Evolutionary conservation across 2,329 filamentous ascomycete species (phyloP).

Genomic region (Reticulascus tulasneorum): DNA sequence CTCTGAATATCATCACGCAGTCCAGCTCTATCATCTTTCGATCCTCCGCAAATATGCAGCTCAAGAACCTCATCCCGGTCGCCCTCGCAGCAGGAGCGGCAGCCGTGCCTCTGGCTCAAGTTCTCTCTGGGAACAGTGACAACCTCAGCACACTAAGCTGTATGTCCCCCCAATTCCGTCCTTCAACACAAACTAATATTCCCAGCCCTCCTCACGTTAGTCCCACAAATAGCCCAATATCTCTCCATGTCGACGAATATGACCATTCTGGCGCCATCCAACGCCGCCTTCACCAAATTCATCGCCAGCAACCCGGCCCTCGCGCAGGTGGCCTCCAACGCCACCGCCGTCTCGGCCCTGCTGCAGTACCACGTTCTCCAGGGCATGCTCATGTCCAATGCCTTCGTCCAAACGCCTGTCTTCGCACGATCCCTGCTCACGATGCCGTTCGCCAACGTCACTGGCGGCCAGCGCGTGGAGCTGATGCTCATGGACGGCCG

Average conservation of each 20-base stretch:
- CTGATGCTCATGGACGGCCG: conserved; percentile 39
- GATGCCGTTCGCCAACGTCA: conserved; percentile 44
- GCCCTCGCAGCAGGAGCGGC: conserved; percentile 17
- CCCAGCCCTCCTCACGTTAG: conserved; percentile 14
- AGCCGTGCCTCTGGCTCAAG: conserved; percentile 15
- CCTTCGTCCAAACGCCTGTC: conserved; percentile 20
- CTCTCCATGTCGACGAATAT: conserved; percentile 25
- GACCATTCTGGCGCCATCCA: conserved; percentile 53
- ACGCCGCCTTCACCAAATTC: conserved; percentile 45
- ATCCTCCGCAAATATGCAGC: conserved; percentile 15
- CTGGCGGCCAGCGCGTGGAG: conserved; percentile 42
- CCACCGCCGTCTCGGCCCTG: conserved; percentile 41
- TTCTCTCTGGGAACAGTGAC: conserved; percentile 18
- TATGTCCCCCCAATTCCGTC: conserved; percentile 1
- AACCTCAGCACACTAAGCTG: conserved; percentile 20
- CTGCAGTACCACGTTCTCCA: conserved; percentile 60
- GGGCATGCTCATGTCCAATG: conserved; percentile 37
- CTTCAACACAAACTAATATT: conserved; percentile 1
- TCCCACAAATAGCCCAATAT: conserved; percentile 19
- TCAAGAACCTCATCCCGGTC: conserved; percentile 15
- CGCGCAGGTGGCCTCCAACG: conserved; percentile 26
- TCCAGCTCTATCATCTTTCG: conserved; percentile 4
- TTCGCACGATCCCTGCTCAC: conserved; percentile 25
- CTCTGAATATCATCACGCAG: conserved; percentile 1
- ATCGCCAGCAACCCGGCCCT: conserved; percentile 25